Evolutionary conservation across 2,329 filamentous ascomycete genomes (phyloP), one percentile per base, ranked within the genome.

Genomic region (Malbranchea zuffiana): DNA sequence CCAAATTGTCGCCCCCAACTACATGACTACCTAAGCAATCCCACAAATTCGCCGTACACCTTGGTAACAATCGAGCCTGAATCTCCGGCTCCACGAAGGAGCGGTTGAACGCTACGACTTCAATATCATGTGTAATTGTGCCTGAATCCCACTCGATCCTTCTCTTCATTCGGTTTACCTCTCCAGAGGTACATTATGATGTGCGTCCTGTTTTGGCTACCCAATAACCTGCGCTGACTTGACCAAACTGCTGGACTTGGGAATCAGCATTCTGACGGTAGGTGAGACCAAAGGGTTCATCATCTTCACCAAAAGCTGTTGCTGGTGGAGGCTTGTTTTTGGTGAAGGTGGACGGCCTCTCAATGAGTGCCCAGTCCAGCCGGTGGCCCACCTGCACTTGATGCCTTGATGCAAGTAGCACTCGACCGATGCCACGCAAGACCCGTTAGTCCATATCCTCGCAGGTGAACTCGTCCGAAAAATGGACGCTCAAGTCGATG

Each of bases 281-380:
- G 8, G 27, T 2, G n/a, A n/a, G n/a, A n/a, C n/a, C n/a, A n/a
- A n/a, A n/a, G n/a, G n/a, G n/a, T n/a, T n/a, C n/a, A n/a, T n/a
- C n/a, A n/a, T n/a, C n/a, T n/a, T n/a, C n/a, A n/a, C n/a, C n/a
- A n/a, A n/a, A n/a, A n/a, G n/a, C n/a, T n/a, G n/a, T n/a, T n/a
- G n/a, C n/a, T 10, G n/a, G 29, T 4, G 33, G 33, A 18, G 33
- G 24, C 11, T 28, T 36, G 6, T 36, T 36, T 7, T 10, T 5
- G 6, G 33, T 12, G 12, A 19, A 36, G 11, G 33, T 36, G 7
- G 5, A 11, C 6, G 33, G 33, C 11, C 23, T 28, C 11, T 36
- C 33, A 4, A 36, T 29, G 0, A 36, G 24, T 20, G 33, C 33
- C 33, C 33, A 36, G 20, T 36, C 15, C 13, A 36, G 6, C 5